Conservation (phyloP, 495 filamentous ascomycete genomes). For the Gamarada debralockiae region DNA sequence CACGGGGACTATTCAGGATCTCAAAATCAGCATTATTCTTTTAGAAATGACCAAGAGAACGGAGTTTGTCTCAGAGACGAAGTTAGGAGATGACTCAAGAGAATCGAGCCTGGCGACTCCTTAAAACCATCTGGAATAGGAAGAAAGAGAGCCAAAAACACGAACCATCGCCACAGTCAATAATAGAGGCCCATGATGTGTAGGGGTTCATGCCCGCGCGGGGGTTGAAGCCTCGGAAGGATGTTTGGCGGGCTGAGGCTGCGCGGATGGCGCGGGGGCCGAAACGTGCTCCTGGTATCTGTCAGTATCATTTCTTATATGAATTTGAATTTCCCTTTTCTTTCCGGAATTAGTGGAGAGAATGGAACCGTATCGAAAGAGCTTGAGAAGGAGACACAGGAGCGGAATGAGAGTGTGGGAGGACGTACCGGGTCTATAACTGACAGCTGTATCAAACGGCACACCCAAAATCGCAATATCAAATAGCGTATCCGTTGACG, state of each 20-base stretch:
- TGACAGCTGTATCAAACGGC: conserved; percentile 81
- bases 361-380: too few relatives aligned
- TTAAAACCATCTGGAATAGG: too few relatives aligned
- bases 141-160: too few relatives aligned
- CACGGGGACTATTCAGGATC: too few relatives aligned
- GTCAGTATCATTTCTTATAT: conserved; percentile 7
- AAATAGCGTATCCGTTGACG: conserved; percentile 58
- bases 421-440: conserved; percentile 65
- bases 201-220: conserved; percentile 71
- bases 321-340: too few relatives aligned
- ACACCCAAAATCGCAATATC: conserved; percentile 79
- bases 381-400: conserved; percentile 26
- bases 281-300: conserved; percentile 63
- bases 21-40: too few relatives aligned
- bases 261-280: conserved; percentile 79
- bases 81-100: too few relatives aligned
- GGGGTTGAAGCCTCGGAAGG: conserved; percentile 72
- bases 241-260: conserved; percentile 68
- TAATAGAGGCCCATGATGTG: conserved; percentile 48
- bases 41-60: too few relatives aligned
- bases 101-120: too few relatives aligned
- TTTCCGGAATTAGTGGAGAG: too few relatives aligned
- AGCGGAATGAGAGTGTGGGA: neutral
- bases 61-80: too few relatives aligned
- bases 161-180: conserved; percentile 79